Conservation (phyloP, 2,329 filamentous ascomycete genomes). For the Epichloe uncinata region DNA sequence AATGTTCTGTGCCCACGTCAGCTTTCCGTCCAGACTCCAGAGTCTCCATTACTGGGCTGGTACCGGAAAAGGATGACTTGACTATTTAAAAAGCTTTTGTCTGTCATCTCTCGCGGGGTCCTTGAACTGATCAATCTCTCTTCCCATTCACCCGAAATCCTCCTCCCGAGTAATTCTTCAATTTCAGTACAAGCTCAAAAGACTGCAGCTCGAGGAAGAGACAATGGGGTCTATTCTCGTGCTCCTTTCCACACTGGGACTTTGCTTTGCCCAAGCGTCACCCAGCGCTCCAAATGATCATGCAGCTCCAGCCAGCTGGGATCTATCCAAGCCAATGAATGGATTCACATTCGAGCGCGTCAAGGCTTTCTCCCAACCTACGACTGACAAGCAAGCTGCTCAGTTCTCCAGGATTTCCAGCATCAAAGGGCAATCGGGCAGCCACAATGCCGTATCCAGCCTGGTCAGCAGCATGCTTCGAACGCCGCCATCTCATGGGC, state of each 20-base stretch:
- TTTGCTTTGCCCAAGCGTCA: constrained; percentile 1
- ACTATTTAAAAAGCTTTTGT: too few species aligned
- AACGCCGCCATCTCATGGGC: constrained; percentile 7
- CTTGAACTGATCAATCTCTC: too few species aligned
- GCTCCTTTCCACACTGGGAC: constrained; percentile 5
- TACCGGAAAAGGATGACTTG: too few species aligned
- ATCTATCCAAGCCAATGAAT: constrained; percentile 23
- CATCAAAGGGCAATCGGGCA: constrained; percentile 12
- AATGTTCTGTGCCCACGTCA: too few species aligned
- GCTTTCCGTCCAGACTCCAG: too few species aligned
- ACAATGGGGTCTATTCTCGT: not conserved
- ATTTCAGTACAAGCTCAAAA: too few species aligned
- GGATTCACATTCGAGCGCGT: constrained; percentile 24
- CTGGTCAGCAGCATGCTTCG: constrained; percentile 13
- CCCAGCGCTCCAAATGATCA: not conserved
- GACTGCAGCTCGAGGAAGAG: not conserved
- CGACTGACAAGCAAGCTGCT: constrained; percentile 15
- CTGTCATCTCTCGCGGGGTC: too few species aligned
- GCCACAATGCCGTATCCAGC: constrained; percentile 18
- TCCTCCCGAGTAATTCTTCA: too few species aligned
- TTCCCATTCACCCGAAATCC: too few species aligned
- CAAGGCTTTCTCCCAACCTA: constrained; percentile 15
- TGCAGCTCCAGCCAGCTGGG: constrained; percentile 12
- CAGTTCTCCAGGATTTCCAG: constrained; percentile 22
- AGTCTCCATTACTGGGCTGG: too few species aligned